Evolutionary conservation across 805 yeast genomes (phyloP).

Genomic region (Ogataea glucozyma): DNA sequence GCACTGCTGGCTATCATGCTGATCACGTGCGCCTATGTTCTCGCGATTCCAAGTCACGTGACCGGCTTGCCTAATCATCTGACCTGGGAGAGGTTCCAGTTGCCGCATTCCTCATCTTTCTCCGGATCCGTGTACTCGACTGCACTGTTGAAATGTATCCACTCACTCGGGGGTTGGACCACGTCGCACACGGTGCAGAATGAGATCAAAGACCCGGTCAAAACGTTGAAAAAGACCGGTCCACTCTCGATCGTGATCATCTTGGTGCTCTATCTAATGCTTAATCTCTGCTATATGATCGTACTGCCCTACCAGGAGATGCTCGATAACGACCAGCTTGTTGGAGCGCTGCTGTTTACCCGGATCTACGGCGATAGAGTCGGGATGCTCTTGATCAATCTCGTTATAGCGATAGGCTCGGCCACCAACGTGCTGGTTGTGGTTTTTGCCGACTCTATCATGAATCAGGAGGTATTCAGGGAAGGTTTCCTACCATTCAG

Average conservation of each 20-base stretch:
- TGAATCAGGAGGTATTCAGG: slow-evolving; percentile 49
- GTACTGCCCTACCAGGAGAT: slow-evolving; percentile 46
- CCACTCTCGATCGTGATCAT: slow-evolving; percentile 43
- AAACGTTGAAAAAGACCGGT: slow-evolving; percentile 47
- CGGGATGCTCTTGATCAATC: slow-evolving; percentile 43
- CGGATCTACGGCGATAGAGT: slow-evolving; percentile 43
- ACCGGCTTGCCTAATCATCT: slow-evolving; percentile 26
- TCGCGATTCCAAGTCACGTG: slow-evolving; percentile 36
- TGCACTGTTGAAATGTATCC: slow-evolving; percentile 47
- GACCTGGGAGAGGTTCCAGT: slow-evolving; percentile 13
- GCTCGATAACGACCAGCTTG: slow-evolving; percentile 40
- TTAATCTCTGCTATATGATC: slow-evolving; percentile 46
- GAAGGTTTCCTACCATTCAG: slow-evolving; percentile 51
- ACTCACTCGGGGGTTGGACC: slow-evolving; percentile 52
- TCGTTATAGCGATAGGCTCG: slow-evolving; percentile 47
- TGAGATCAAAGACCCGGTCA: slow-evolving; percentile 47
- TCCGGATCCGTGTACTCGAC: slow-evolving; percentile 42
- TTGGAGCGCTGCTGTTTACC: slow-evolving; percentile 48
- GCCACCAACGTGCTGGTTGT: slow-evolving; percentile 53
- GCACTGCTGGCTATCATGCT: slow-evolving; percentile 40
- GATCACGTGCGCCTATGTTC: slow-evolving; percentile 42
- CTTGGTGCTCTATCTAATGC: slow-evolving; percentile 40
- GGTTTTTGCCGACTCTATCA: slow-evolving; percentile 46
- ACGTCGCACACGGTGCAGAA: slow-evolving; percentile 49
- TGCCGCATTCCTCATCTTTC: slow-evolving; percentile 25